phyloP scores from a whole-genome alignment of 2,329 filamentous ascomycete genomes.

The Coleophoma eucalyptorum region DNA sequence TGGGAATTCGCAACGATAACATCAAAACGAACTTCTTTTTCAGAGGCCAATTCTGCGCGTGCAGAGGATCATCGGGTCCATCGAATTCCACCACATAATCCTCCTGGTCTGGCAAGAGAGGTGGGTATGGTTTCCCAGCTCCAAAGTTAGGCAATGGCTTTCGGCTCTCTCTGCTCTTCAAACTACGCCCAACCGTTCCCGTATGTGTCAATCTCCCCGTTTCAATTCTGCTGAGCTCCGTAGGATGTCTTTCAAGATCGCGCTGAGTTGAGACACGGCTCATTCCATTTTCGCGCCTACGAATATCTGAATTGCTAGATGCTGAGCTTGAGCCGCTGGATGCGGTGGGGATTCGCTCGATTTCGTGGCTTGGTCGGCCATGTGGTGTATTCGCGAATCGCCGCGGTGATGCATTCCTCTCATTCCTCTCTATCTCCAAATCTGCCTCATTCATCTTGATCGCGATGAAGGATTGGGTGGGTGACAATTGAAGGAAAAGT shows the following conservation, averaged over 20 bases:
- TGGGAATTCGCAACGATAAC: no score
- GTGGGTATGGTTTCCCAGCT: conserved; percentile 71
- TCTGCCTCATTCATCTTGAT: conserved; percentile 24
- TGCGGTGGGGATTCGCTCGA: conserved; percentile 55
- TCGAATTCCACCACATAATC: conserved; percentile 85
- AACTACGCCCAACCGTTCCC: conserved; percentile 61
- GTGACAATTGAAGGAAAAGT: no score
- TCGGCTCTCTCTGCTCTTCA: conserved; percentile 44
- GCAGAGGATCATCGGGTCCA: conserved; percentile 76
- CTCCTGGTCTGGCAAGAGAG: conserved; percentile 63
- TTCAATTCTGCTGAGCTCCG: conserved; percentile 66
- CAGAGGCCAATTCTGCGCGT: conserved; percentile 83
- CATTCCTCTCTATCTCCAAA: conserved; percentile 27
- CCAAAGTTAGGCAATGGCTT: conserved; percentile 67
- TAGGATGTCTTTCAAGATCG: conserved; percentile 67
- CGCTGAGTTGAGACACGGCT: conserved; percentile 59
- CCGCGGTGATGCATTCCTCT: conserved; percentile 47
- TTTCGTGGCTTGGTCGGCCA: conserved; percentile 41
- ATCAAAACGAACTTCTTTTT: conserved; percentile 62
- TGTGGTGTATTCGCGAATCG: conserved; percentile 21
- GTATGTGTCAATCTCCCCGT: conserved; percentile 69
- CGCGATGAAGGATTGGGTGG: no score
- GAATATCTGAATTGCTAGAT: conserved; percentile 29
- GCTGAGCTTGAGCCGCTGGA: conserved; percentile 48
- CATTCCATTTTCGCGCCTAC: conserved; percentile 41